Evolutionary conservation across 1,139 yeast genomes (phyloP), one percentile per base, ranked within the genome.

Genomic region (Oligophagozyma castellii): DNA sequence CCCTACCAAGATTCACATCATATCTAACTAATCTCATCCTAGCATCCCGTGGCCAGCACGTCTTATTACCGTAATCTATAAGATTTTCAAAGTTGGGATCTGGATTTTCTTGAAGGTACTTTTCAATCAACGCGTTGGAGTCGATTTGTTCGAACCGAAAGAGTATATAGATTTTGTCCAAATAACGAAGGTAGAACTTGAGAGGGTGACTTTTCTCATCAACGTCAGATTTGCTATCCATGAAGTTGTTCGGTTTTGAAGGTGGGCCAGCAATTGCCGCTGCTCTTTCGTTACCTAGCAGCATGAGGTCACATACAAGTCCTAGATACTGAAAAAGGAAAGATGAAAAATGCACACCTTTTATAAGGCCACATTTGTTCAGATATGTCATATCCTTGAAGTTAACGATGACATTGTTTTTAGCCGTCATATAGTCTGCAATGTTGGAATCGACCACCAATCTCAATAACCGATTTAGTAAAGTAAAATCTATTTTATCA

Each of bases 311-410:
- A 19, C 81, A 58, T 24, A 79, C 73, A 31, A 92, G 59, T 2
- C 96, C 95, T 53, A 86, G 89, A 53, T 73, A 86, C 51, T 92
- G 99, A 47, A 69, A 73, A 3, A 92, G 72, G 54, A 89, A 92
- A 0, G 95, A 75, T 1, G 95, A 70, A 51, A 84, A 92, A 45
- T 83, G 95, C 18, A 89, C 58, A 2, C 98, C 99, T 31, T 93
- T 65, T 13, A 92, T 58, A 35, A 92, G 56, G 18, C 99, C 99
- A 48, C 73, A 75, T 44, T 79, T 86, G 53, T 89, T 89, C 12
- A 80, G 74, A 51, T 84, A 94, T 36, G 74, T 79, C 98, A 92
- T 92, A 51, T 92, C 99, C 50, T 92, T 92, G 53, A 76, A 92
- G 2, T 89, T 67, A 20, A 92, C 47, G 21, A 71, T 69, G 14